These are phyloP conservation scores for Suillus hirtellus DNA, from an alignment of 768 basidiomycete species.

Conservation along the genomic window DNA sequence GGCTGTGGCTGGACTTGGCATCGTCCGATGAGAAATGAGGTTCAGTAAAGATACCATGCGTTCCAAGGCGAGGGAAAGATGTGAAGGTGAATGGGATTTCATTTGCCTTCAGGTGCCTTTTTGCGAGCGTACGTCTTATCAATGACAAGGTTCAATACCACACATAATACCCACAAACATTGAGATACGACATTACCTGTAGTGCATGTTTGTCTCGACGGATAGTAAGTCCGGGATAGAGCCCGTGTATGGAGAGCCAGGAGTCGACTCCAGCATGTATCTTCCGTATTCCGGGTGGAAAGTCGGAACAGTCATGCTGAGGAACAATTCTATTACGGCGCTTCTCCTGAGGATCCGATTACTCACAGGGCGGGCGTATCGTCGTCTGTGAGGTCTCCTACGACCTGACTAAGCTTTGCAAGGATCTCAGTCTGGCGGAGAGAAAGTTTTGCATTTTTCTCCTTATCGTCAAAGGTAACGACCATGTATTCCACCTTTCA, in stretches of 20 bases:
- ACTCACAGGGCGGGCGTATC: slow-evolving; percentile 56
- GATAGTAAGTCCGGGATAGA: slow-evolving; percentile 81
- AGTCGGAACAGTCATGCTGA: slow-evolving; percentile 74
- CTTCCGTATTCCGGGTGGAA: slow-evolving; percentile 99
- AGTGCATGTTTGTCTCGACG: slow-evolving; percentile 94
- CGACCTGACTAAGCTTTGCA: slow-evolving; percentile 67
- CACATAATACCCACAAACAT: not conserved
- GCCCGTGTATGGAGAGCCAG: slow-evolving; percentile 92
- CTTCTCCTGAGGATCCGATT: not conserved
- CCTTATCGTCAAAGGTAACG: slow-evolving; percentile 74
- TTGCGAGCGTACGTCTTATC: slow-evolving; percentile 76
- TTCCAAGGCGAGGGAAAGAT: slow-evolving; percentile 92
- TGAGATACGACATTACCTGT: slow-evolving; percentile 52
- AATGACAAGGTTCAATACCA: slow-evolving; percentile 12
- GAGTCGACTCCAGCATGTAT: slow-evolving; percentile 98
- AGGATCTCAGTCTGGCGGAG: slow-evolving; percentile 96
- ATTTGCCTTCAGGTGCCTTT: slow-evolving; percentile 77
- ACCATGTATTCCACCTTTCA: slow-evolving; percentile 95
- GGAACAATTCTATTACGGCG: slow-evolving; percentile 11
- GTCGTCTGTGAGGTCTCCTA: slow-evolving; percentile 61
- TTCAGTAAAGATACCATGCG: slow-evolving; percentile 88
- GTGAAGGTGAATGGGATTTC: slow-evolving; percentile 93
- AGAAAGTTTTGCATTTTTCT: slow-evolving; percentile 83
- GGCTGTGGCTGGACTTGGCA: slow-evolving; percentile 85
- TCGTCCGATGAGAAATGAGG: slow-evolving; percentile 75